These are phyloP conservation scores for Eragrostis nindensis DNA, from an alignment of 176 grass and related monocot genomes.

Conservation along the genomic window DNA sequence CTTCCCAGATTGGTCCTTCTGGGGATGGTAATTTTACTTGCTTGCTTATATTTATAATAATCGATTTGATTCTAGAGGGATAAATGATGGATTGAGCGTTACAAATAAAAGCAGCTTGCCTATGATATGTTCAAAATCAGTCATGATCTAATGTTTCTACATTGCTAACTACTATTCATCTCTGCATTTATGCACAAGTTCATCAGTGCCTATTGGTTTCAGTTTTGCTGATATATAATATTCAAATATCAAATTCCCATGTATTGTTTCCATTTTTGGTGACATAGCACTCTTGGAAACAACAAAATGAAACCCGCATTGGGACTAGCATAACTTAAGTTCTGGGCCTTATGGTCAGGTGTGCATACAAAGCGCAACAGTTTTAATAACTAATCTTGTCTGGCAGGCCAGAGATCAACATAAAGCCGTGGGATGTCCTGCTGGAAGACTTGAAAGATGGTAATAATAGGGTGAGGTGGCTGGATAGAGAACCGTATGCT, in stretches of 20 bases:
- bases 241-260: background rate
- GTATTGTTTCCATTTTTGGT: background rate
- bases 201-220: no score
- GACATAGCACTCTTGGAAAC: no score
- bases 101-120: background rate
- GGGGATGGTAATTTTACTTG: constrained; percentile 81
- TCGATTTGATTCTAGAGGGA: background rate
- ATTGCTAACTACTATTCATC: background rate
- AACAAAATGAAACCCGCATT: no score
- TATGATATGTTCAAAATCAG: background rate
- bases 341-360: background rate
- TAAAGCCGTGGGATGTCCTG: constrained; percentile 82
- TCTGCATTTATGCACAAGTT: no score
- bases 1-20: constrained; percentile 97
- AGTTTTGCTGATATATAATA: background rate
- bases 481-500: constrained; percentile 76
- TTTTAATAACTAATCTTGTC: background rate
- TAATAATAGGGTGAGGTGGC: constrained; percentile 60
- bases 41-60: background rate
- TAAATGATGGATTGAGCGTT: background rate
- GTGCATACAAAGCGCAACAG: constrained; percentile 18
- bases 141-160: background rate
- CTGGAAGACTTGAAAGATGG: constrained; percentile 52
- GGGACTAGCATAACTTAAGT: constrained; percentile 1
- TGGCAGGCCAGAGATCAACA: constrained; percentile 88